Evolutionary conservation across 2,329 filamentous ascomycete species (phyloP), one percentile per base, ranked within the genome.

Genomic region (Periconia sp.): DNA sequence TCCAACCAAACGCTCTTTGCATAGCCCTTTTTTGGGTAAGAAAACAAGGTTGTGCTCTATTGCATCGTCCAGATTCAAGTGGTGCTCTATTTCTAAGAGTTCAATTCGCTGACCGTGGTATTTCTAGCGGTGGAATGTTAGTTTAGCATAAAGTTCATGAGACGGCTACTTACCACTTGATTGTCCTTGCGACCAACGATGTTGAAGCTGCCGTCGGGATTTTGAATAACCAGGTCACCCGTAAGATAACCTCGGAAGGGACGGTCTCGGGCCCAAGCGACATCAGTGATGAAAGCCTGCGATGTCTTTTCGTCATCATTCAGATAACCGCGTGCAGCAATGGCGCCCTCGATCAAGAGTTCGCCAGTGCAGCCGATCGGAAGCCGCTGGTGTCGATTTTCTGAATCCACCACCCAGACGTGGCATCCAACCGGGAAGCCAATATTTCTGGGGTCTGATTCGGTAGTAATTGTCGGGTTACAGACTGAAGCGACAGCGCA

Each of bases 281-380:
- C 46, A 23, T 52, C 32, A 12, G 39, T 29, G 17, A 66, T 46
- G 39, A 66, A 66, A 8, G 53, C 51, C 11, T 52, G 43, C 2
- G 43, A 21, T 13, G 57, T 63, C 36, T 59, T 61, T 21, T 50
- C 41, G 8, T 52, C 40, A 19, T 63, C 56, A 18, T 52, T 46
- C 7, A 61, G 36, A 22, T 63, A 63, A 6, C 58, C 56, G 22
- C 58, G 56, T 7, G 56, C 66, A 7, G 69, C 57, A 31, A 64
- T 78, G 3, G 76, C 74, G 0, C 81, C 80, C 49, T 83, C 80
- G 16, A 85, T 75, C 7, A 83, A 71, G 2, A 85, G 69, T 56
- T 85, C 82, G 3, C 59, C 61, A 16, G 49, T 49, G 22, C 47
- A 55, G 1, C 82, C 56, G 23, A 61, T 48, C 7, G 58, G 55